Base-by-base conservation (phyloP, 169 alveolate genomes). In the Amoebophrya sp. region DNA sequence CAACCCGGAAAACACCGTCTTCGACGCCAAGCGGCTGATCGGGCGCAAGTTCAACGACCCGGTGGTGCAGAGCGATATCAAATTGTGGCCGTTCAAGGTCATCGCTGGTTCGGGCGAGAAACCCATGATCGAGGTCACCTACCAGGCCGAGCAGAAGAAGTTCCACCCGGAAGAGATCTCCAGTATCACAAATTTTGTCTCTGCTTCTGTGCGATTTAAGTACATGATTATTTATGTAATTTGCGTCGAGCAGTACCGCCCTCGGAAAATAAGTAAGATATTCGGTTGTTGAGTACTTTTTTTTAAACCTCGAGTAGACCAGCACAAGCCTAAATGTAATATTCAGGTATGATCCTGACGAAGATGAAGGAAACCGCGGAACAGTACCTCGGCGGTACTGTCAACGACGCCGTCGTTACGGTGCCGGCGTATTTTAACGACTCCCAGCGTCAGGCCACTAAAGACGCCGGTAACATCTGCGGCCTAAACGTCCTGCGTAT, bases 361-460 rank as follows among this genome's bases (percentile, higher is more conserved):
- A 97, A 97, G 93, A 97, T 98, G 99, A 98, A 98, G 97, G 99
- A 97, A 91, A 97, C 96, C 77, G 99, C 99, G 39, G 55, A 91
- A 91, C 97, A 98, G 40, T 97, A 97, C 95, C 94, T 98, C 47
- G 99, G 99, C 89, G 96, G 96, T 77, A 94, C 97, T 35, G 97
- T 99, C 90, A 97, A 97, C 94, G 97, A 98, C 91, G 99, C 99
- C 32, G 99, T 99, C 92, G 96, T 99, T 91, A 99, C 99, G 40
- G 99, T 98, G 35, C 99, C 99, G n/a, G 99, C 99, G 55, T 98
- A 98, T 95, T 99, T 98, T 97, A 98, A 98, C 93, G 99, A 99
- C 94, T 98, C 99, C 0, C 93, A 92, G 90, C 89, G 93, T 88
- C 98, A 97, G 95, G 99, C 99, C 83, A 98, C 99, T 39, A 98